Evolutionary conservation across 108 stramenopile genomes (phyloP).

Genomic region (Mediolabrus comicus): DNA sequence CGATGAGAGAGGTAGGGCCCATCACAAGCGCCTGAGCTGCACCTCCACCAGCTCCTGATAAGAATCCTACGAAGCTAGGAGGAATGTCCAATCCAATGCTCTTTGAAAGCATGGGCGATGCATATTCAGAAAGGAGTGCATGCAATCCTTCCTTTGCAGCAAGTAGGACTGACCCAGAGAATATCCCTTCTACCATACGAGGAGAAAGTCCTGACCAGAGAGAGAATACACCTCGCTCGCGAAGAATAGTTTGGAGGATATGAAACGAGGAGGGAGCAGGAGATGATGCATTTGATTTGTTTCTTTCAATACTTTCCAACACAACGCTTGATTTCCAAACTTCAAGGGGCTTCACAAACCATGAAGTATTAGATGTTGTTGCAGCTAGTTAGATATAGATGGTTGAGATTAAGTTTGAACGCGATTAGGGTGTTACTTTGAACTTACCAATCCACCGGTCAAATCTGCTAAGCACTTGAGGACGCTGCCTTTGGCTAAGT

Average conservation of each 20-base stretch:
- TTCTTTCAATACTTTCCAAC: conserved; percentile 15
- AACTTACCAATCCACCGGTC: conserved; percentile 32
- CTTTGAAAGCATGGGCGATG: conserved; percentile 18
- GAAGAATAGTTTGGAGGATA: conserved; percentile 12
- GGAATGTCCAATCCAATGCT: conserved; percentile 10
- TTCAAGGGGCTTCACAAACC: conserved; percentile 20
- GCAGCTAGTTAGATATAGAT: too few species aligned
- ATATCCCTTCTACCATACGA: conserved; percentile 32
- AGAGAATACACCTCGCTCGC: conserved; percentile 7
- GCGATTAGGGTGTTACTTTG: not conserved
- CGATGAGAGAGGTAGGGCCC: conserved; percentile 30
- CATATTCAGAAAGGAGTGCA: conserved; percentile 18
- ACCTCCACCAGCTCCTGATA: conserved; percentile 33
- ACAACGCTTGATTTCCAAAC: conserved; percentile 38
- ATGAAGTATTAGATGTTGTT: not conserved
- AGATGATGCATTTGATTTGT: not conserved
- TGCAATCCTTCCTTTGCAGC: conserved; percentile 28
- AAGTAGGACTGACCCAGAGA: conserved; percentile 24
- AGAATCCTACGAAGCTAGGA: conserved; percentile 16
- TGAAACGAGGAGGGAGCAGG: conserved; percentile 7
- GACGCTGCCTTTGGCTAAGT: conserved; percentile 15
- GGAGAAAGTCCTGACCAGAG: conserved; percentile 28
- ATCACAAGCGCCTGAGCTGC: conserved; percentile 25
- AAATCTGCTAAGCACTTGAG: conserved; percentile 33
- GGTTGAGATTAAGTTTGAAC: too few species aligned